These are phyloP conservation scores for Dactylellina parvicollis DNA, from an alignment of 2,329 filamentous ascomycete genomes.

Conservation along the genomic window DNA sequence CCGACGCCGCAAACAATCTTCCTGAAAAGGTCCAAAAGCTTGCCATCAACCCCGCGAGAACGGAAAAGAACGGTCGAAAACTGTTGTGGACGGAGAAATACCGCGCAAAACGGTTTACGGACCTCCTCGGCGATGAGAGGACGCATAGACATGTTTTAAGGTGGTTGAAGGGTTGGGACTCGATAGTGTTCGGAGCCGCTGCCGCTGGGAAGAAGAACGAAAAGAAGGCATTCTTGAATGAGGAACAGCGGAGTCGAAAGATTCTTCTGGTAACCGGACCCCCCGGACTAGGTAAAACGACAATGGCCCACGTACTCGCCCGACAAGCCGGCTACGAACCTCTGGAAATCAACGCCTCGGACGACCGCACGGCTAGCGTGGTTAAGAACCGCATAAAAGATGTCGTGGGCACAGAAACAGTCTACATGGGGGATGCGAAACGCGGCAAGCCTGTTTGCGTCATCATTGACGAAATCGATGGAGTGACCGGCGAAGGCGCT, in stretches of 20 bases:
- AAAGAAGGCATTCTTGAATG: slow-evolving; percentile 67
- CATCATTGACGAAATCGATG: slow-evolving; percentile 95
- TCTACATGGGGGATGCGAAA: slow-evolving; percentile 75
- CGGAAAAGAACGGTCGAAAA: slow-evolving; percentile 60
- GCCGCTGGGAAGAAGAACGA: slow-evolving; percentile 65
- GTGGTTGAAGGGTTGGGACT: slow-evolving; percentile 95
- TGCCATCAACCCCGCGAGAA: slow-evolving; percentile 58
- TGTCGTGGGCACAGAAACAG: slow-evolving; percentile 91
- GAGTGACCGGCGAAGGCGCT: slow-evolving; percentile 74
- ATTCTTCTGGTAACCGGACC: slow-evolving; percentile 90
- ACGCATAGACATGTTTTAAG: slow-evolving; percentile 89
- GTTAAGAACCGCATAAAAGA: slow-evolving; percentile 92
- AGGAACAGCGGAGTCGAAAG: slow-evolving; percentile 83
- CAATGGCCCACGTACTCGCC: slow-evolving; percentile 93
- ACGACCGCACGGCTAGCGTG: slow-evolving; percentile 88
- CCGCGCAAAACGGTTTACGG: slow-evolving; percentile 87
- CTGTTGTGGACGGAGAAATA: slow-evolving; percentile 98
- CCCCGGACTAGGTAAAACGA: slow-evolving; percentile 94
- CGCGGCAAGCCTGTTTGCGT: slow-evolving; percentile 88
- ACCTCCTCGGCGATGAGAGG: slow-evolving; percentile 91
- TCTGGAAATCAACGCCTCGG: slow-evolving; percentile 96
- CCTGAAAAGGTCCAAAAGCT: slow-evolving; percentile 58
- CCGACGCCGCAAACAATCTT: slow-evolving; percentile 56
- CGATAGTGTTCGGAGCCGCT: slow-evolving; percentile 85
- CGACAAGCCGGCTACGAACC: slow-evolving; percentile 95